phyloP scores from a whole-genome alignment of 192 early-diverging fungal genomes.

The Mortierella hygrophila region DNA sequence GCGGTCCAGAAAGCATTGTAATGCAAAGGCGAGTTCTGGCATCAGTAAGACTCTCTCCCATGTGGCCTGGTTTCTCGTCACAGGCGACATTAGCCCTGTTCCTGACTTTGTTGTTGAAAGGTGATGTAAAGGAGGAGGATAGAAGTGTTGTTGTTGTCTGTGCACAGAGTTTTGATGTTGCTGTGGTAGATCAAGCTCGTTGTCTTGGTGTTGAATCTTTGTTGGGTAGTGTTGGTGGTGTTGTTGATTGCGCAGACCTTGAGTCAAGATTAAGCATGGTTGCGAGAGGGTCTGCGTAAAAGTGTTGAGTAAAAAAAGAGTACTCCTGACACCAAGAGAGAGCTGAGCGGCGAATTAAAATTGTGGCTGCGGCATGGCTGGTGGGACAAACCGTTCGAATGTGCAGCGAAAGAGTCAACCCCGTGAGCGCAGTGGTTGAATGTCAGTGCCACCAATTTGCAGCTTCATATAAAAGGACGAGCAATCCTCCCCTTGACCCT shows the following conservation, averaged over 20 bases:
- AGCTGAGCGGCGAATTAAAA: neutral
- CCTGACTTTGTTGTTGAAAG: neutral
- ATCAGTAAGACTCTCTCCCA: neutral
- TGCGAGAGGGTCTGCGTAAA: neutral
- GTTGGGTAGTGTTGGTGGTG: neutral
- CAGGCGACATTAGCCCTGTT: neutral
- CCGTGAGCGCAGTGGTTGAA: neutral
- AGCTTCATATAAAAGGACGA: neutral
- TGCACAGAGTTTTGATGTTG: too few relatives aligned
- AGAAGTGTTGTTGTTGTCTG: neutral
- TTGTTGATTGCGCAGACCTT: neutral
- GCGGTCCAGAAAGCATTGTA: slow-evolving; percentile 6
- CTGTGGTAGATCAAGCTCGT: neutral
- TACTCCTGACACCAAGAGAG: too few relatives aligned
- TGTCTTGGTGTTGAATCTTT: neutral
- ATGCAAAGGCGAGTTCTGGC: slow-evolving; percentile 23
- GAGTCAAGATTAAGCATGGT: neutral
- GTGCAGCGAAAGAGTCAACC: neutral
- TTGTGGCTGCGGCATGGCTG: neutral
- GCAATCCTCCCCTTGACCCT: neutral
- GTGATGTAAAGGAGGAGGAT: neutral
- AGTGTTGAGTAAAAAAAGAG: neutral
- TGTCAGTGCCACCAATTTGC: neutral
- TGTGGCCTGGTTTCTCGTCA: neutral
- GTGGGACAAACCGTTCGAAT: neutral